A percentile compares a stretch with the other conserved stretches of the same genome.
These are phyloP conservation scores for Tilletia indica DNA, from an alignment of 1,284 basidiomycete species.

Conservation along the genomic window DNA sequence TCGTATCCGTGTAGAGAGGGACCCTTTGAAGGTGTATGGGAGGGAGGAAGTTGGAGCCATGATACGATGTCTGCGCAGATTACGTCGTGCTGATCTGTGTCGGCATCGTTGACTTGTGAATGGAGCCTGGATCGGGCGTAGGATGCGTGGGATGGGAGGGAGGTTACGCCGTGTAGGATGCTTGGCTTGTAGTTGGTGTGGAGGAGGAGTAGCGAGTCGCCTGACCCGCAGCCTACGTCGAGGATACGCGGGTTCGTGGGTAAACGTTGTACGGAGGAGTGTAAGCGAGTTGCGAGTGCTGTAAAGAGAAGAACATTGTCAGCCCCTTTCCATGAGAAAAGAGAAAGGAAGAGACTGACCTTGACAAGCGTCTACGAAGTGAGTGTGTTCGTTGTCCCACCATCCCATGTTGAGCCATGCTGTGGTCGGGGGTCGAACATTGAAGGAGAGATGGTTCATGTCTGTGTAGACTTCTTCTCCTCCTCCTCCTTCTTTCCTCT, in stretches of 20 bases:
- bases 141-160: conserved; percentile 32
- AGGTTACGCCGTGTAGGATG: conserved; percentile 49
- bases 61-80: conserved; percentile 32
- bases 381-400: conserved; percentile 17
- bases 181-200: conserved; percentile 24
- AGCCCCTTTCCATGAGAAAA: neutral
- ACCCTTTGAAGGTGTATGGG: neutral
- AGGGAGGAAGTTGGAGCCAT: neutral
- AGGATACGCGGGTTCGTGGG: conserved; percentile 27
- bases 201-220: conserved; percentile 49
- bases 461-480: conserved; percentile 19
- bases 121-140: conserved; percentile 28
- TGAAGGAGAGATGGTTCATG: conserved; percentile 22
- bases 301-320: neutral
- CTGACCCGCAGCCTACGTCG: conserved; percentile 51
- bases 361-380: conserved; percentile 1
- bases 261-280: neutral
- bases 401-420: conserved; percentile 32
- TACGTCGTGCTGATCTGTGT: neutral
- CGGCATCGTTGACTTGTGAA: too few relatives aligned
- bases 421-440: conserved; percentile 17
- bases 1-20: conserved; percentile 30
- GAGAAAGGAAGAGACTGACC: neutral
- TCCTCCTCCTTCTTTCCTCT: conserved; percentile 8
- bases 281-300: neutral